These are phyloP conservation scores for Cystoderma amianthinum DNA, from an alignment of 768 basidiomycete genomes.

Conservation along the genomic window DNA sequence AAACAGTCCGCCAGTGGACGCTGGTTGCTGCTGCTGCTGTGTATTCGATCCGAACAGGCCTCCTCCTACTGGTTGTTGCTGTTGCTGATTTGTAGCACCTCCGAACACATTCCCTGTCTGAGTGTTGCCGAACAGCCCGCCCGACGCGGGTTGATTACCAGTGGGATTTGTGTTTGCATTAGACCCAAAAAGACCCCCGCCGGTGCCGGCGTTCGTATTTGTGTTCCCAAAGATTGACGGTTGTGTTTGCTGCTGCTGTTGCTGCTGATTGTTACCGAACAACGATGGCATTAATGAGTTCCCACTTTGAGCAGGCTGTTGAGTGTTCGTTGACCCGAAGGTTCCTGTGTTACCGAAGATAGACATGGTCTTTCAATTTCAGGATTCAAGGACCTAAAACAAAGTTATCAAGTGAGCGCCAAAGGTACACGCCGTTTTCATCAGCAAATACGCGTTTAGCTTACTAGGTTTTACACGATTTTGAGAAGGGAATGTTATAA, in stretches of 20 bases:
- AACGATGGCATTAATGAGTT: conserved; percentile 3
- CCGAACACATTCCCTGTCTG: conserved; percentile 5
- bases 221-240: not conserved
- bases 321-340: not conserved
- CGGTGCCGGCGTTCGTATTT: not conserved
- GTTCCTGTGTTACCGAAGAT: conserved; percentile 13
- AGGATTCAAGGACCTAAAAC: too few relatives aligned
- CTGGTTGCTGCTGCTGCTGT: conserved; percentile 10
- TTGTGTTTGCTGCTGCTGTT: not conserved
- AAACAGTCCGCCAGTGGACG: conserved; percentile 9
- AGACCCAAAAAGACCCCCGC: conserved; percentile 18
- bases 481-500: too few relatives aligned
- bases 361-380: conserved; percentile 12
- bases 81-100: conserved; percentile 15
- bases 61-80: conserved; percentile 8
- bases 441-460: too few relatives aligned
- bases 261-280: conserved; percentile 2
- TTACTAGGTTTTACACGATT: too few relatives aligned
- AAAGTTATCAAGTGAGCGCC: too few relatives aligned
- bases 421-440: too few relatives aligned
- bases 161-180: not conserved
- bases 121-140: not conserved
- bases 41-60: conserved; percentile 15
- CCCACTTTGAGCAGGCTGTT: too few relatives aligned
- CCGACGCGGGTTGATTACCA: not conserved